phyloP scores from a whole-genome alignment of 2,329 filamentous ascomycete genomes.

The Cladosporium halotolerans region DNA sequence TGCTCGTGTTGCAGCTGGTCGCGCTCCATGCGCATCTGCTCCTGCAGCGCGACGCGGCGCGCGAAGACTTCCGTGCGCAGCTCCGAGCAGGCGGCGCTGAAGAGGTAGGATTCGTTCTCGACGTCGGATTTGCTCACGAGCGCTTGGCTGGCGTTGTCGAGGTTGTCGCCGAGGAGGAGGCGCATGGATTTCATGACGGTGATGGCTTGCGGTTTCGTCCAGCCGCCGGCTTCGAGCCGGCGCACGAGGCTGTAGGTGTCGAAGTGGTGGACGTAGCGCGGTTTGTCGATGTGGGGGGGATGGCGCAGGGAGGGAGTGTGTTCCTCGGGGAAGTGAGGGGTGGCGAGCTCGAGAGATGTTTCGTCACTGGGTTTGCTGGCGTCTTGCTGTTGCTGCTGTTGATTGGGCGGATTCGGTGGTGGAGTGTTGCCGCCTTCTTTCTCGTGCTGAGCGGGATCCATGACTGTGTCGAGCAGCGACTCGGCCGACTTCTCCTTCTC shows the following conservation, averaged over 20 bases:
- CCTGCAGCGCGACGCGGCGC: conserved; percentile 67
- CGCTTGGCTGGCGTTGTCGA: conserved; percentile 71
- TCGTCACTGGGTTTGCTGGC: conserved; percentile 7
- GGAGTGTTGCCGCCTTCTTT: conserved; percentile 18
- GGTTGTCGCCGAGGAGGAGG: conserved; percentile 66
- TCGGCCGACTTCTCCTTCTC: conserved; percentile 20
- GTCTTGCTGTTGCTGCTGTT: conserved; percentile 39
- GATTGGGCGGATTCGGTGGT: conserved; percentile 37
- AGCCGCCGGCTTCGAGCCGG: conserved; percentile 65
- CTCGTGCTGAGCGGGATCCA: conserved; percentile 20
- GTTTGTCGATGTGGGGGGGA: conserved; percentile 56
- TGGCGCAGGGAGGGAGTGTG: conserved; percentile 46
- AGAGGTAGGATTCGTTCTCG: conserved; percentile 90
- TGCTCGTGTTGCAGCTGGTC: conserved; percentile 87
- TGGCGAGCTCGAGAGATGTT: conserved; percentile 23
- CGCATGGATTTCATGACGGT: conserved; percentile 91
- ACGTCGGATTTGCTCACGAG: conserved; percentile 87
- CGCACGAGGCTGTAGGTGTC: conserved; percentile 88
- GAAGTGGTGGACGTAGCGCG: conserved; percentile 90
- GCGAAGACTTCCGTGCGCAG: conserved; percentile 80
- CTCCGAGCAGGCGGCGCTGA: conserved; percentile 88
- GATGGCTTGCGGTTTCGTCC: conserved; percentile 67
- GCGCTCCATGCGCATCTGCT: conserved; percentile 75
- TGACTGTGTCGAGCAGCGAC: conserved; percentile 24
- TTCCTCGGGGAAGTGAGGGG: conserved; percentile 23